A percentile compares a stretch with the other conserved stretches of the same genome.
phyloP scores from a whole-genome alignment of 306 rosid genomes.

The Hippophae rhamnoides region DNA sequence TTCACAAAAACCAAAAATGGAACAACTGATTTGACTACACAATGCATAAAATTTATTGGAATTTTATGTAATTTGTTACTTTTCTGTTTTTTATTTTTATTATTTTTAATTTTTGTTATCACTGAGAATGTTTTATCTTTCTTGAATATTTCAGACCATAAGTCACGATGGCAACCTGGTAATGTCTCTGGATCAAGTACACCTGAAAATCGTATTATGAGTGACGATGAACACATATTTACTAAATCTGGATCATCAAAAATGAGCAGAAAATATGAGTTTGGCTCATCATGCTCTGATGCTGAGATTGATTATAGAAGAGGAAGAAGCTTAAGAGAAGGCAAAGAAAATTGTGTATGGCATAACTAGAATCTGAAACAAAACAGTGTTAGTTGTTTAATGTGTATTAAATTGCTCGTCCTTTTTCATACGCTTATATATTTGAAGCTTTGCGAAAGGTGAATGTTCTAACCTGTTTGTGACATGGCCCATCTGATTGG shows the following conservation, averaged over 20 bases:
- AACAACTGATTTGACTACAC: not conserved
- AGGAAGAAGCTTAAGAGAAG: slow-evolving; percentile 76
- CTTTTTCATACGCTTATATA: slow-evolving; percentile 19
- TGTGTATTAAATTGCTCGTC: slow-evolving; percentile 40
- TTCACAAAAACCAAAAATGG: not conserved
- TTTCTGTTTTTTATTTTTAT: not conserved
- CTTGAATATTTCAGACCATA: slow-evolving; percentile 47
- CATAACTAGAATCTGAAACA: slow-evolving; percentile 36
- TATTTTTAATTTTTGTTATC: no score
- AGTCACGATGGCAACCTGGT: slow-evolving; percentile 38
- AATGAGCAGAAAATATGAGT: slow-evolving; percentile 47
- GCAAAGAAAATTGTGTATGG: slow-evolving; percentile 56
- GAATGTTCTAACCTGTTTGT: slow-evolving; percentile 65
- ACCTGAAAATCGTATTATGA: slow-evolving; percentile 31
- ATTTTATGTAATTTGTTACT: not conserved
- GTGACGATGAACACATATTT: slow-evolving; percentile 56
- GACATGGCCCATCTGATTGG: slow-evolving; percentile 41
- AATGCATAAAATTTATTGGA: slow-evolving; percentile 1
- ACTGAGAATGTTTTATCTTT: slow-evolving; percentile 18
- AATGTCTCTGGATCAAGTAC: slow-evolving; percentile 53
- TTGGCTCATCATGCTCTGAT: slow-evolving; percentile 83
- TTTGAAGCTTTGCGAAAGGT: slow-evolving; percentile 44
- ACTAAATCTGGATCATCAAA: slow-evolving; percentile 58
- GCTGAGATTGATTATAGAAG: slow-evolving; percentile 95
- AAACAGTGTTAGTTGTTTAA: slow-evolving; percentile 28